These are phyloP conservation scores for Spiraea crenata DNA, from an alignment of 331 rosid species.

Conservation along the genomic window DNA sequence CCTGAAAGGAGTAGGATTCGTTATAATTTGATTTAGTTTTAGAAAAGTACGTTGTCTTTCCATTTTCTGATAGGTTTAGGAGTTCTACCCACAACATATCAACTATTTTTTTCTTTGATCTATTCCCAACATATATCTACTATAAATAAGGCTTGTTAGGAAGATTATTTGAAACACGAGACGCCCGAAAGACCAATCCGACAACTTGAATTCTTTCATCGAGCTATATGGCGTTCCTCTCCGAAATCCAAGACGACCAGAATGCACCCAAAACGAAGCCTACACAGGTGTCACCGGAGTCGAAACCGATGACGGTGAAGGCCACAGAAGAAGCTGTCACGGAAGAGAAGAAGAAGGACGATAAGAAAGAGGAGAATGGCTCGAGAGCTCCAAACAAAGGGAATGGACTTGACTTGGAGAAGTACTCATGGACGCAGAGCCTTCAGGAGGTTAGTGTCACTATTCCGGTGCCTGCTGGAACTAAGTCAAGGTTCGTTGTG, in stretches of 20 bases:
- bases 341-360: constrained; percentile 20
- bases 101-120: too few relatives aligned
- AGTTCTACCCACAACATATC: too few relatives aligned
- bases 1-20: too few relatives aligned
- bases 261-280: constrained; percentile 16
- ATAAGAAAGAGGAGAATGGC: constrained; percentile 29
- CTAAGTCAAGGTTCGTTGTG: constrained; percentile 61
- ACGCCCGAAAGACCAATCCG: too few relatives aligned
- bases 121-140: too few relatives aligned
- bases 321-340: constrained; percentile 6
- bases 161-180: too few relatives aligned
- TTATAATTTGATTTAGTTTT: too few relatives aligned
- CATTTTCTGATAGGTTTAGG: too few relatives aligned
- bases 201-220: too few relatives aligned
- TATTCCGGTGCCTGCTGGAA: constrained; percentile 81
- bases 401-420: constrained; percentile 93
- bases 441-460: constrained; percentile 75
- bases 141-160: too few relatives aligned
- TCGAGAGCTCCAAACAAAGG: constrained; percentile 78
- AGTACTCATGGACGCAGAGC: constrained; percentile 89
- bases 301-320: constrained; percentile 9
- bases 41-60: too few relatives aligned
- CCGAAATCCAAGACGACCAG: constrained; percentile 58
- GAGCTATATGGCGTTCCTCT: constrained; percentile 67
- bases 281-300: constrained; percentile 18